Conservation (phyloP, 1,284 basidiomycete genomes). For the Cerioporus squamosus region DNA sequence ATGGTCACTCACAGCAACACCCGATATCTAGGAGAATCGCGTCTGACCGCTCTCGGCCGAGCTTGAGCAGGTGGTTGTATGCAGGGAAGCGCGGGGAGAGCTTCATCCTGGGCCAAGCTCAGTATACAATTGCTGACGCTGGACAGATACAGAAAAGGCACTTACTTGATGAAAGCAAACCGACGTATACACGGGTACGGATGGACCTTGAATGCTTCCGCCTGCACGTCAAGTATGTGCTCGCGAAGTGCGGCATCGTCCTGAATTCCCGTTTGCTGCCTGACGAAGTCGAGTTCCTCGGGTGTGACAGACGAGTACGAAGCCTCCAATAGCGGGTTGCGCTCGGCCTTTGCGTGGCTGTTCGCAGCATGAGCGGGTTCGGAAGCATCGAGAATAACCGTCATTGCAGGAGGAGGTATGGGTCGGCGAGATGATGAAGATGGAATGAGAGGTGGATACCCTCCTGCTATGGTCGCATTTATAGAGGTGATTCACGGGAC, state of each 20-base stretch:
- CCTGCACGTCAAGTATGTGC: conserved; percentile 49
- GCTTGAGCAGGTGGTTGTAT: conserved; percentile 45
- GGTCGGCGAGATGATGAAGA: too few relatives aligned
- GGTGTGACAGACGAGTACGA: conserved; percentile 24
- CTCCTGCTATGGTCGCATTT: background rate
- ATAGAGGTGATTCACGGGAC: too few relatives aligned
- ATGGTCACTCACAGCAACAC: conserved; percentile 48
- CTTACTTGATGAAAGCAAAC: conserved; percentile 21
- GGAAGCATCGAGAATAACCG: too few relatives aligned
- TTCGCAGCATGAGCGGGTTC: background rate
- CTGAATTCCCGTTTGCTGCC: conserved; percentile 43
- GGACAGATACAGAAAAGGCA: background rate
- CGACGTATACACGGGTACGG: conserved; percentile 22
- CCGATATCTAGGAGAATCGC: conserved; percentile 51
- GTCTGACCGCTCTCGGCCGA: conserved; percentile 40
- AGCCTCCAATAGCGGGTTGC: conserved; percentile 19
- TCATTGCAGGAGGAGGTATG: too few relatives aligned
- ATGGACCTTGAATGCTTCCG: conserved; percentile 27
- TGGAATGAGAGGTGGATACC: too few relatives aligned
- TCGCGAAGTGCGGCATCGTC: conserved; percentile 44
- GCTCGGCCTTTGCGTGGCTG: background rate
- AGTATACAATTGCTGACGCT: too few relatives aligned
- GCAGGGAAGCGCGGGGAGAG: conserved; percentile 42
- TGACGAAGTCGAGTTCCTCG: conserved; percentile 44
- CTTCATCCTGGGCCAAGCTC: conserved; percentile 25